Conservation (phyloP, 2,329 filamentous ascomycete species). For the Albophoma yamanashiensis region DNA sequence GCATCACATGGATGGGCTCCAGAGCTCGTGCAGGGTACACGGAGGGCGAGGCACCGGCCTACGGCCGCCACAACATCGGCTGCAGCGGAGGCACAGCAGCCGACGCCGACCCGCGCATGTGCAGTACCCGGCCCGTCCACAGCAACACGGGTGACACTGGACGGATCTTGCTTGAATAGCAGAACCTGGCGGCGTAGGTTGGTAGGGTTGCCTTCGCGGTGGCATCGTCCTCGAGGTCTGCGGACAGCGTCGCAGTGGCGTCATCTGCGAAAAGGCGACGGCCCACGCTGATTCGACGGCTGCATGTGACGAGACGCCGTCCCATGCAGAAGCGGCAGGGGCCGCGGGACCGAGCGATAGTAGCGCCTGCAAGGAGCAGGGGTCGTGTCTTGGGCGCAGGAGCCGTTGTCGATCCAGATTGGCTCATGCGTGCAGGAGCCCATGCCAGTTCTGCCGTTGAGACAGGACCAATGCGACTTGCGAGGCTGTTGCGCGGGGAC, state of each 20-base stretch:
- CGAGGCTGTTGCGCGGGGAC: background rate
- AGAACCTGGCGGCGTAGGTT: background rate
- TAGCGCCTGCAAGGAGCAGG: constrained; percentile 22
- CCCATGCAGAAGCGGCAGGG: constrained; percentile 34
- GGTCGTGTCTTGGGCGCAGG: constrained; percentile 9
- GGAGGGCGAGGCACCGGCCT: background rate
- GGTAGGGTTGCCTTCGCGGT: constrained; percentile 4
- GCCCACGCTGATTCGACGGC: constrained; percentile 6
- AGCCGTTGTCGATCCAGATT: constrained; percentile 28
- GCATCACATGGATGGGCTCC: background rate
- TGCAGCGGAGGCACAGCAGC: background rate
- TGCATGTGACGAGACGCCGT: constrained; percentile 31
- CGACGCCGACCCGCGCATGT: background rate
- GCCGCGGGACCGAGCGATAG: constrained; percentile 35
- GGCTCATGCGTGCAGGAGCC: constrained; percentile 22
- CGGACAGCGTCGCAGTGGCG: background rate
- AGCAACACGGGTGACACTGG: background rate
- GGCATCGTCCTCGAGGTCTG: background rate
- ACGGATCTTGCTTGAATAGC: background rate
- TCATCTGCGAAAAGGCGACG: background rate
- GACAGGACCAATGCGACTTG: constrained; percentile 4
- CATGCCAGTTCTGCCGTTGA: constrained; percentile 8
- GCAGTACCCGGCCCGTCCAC: background rate
- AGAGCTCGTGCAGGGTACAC: background rate
- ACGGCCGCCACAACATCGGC: background rate